Evolutionary conservation across 139 green algal genomes (phyloP).

Genomic region (Closterium sp.): DNA sequence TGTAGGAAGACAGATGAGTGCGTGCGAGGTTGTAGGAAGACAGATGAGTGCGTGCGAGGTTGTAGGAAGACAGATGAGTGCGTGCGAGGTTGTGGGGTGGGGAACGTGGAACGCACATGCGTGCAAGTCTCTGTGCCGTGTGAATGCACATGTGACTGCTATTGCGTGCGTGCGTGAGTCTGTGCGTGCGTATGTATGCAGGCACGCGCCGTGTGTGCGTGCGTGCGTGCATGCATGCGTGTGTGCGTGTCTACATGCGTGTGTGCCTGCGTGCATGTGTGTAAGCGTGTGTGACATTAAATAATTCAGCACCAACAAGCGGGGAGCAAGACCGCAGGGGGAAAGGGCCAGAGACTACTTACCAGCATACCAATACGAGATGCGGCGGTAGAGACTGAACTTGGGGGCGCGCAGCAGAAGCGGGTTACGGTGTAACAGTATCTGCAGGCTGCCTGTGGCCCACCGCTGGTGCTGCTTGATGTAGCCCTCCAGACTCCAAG

Average conservation of each 20-base stretch:
- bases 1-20: neutral
- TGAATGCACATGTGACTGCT: too few relatives aligned
- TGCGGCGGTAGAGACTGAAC: constrained; percentile 35
- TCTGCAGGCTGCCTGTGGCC: constrained; percentile 44
- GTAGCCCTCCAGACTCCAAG: constrained; percentile 41
- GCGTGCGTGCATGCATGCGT: neutral
- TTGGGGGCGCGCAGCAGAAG: constrained; percentile 2
- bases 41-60: too few relatives aligned
- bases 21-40: too few relatives aligned
- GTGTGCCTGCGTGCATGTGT: neutral
- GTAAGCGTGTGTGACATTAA: too few relatives aligned
- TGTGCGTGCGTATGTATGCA: too few relatives aligned
- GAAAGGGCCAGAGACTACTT: neutral
- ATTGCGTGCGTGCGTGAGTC: too few relatives aligned
- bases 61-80: too few relatives aligned
- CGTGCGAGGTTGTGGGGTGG: too few relatives aligned
- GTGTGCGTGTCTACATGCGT: neutral
- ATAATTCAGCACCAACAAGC: neutral
- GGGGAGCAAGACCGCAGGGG: neutral
- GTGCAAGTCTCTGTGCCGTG: too few relatives aligned
- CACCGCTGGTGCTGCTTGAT: constrained; percentile 52
- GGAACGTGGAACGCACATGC: too few relatives aligned
- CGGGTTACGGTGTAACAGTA: constrained; percentile 32
- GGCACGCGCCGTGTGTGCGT: neutral
- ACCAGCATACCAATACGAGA: constrained; percentile 39